Conservation (phyloP, 345 rosid species). For the Alliaria petiolata region DNA sequence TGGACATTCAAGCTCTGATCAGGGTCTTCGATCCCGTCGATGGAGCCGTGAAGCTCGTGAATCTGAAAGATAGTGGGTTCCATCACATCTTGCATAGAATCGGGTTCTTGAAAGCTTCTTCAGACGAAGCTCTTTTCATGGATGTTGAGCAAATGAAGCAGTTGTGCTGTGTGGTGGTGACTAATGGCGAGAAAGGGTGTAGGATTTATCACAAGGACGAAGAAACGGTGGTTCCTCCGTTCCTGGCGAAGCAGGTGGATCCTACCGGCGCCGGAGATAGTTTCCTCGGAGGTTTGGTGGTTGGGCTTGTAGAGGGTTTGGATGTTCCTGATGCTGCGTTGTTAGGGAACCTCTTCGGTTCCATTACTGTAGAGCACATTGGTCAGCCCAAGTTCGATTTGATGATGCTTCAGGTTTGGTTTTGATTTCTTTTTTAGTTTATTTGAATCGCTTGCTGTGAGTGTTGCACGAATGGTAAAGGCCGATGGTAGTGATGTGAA, state of each 20-base stretch:
- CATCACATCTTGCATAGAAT: slow-evolving; percentile 51
- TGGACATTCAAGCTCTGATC: slow-evolving; percentile 83
- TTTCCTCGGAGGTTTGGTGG: slow-evolving; percentile 76
- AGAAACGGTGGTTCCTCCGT: slow-evolving; percentile 51
- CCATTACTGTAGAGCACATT: slow-evolving; percentile 82
- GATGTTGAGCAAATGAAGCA: slow-evolving; percentile 73
- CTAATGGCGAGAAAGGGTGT: slow-evolving; percentile 84
- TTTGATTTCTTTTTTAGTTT: not conserved
- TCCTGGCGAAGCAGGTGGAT: slow-evolving; percentile 69
- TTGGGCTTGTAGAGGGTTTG: slow-evolving; percentile 75
- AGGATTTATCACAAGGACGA: slow-evolving; percentile 47
- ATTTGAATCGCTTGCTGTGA: not conserved
- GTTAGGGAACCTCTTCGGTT: slow-evolving; percentile 86
- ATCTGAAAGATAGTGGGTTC: slow-evolving; percentile 58
- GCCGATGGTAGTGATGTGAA: too few relatives aligned
- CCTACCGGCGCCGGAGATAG: slow-evolving; percentile 99
- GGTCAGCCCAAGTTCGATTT: slow-evolving; percentile 76
- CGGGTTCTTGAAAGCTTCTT: slow-evolving; percentile 78
- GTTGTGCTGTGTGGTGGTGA: slow-evolving; percentile 82
- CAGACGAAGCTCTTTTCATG: slow-evolving; percentile 81
- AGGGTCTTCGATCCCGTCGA: slow-evolving; percentile 56
- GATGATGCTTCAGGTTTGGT: slow-evolving; percentile 63
- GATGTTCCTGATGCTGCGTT: slow-evolving; percentile 87
- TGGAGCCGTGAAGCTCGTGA: slow-evolving; percentile 67
- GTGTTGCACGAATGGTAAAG: too few relatives aligned